Base-by-base conservation (phyloP, 2,329 filamentous ascomycete genomes). In the Fusarium nanum region DNA sequence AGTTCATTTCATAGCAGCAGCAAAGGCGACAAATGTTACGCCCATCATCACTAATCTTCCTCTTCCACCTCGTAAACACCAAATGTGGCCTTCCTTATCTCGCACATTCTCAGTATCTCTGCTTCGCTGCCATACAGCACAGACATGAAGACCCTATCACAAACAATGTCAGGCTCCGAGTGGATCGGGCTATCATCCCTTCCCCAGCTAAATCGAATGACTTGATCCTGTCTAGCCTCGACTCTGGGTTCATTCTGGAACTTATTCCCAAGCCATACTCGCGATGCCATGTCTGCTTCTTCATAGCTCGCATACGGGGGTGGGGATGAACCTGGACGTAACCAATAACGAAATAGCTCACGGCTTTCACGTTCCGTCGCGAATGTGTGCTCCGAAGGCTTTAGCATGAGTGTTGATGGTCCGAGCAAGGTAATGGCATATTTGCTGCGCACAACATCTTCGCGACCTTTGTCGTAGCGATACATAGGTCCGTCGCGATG, bases 151-250 rank as follows among this genome's bases (percentile, higher is more conserved):
- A 60, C 10, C 42, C 58, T 49, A 10, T 60, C 55, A 11, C 32
- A 28, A 1, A 28, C 12, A 7, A 60, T n/a, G 23, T 60, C 16
- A 13, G 58, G 58, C 6, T 60, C 58, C n/a, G 58, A 60, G 34
- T 60, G 55, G 1, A 60, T 8, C 1, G 58, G 58, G 1, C 58
- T 60, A 0, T 60, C 16, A 12, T 18, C 55, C 2, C 27, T 14
- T 6, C 58, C 58, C 42, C 58, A 60, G 5, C 27, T 50, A 2
- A 60, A 60, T 6, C 58, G 55, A 13, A 60, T 56, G 1, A 60
- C 18, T 50, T 60, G 11, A 0, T 56, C 55, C 1, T 18, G 44
- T 7, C 42, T 56, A 28, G 49, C 27, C 4, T 42, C 8, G 5
- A 60, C 34, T 60, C 27, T 16, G 0, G 55, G 34, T 0, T 34